Evolutionary conservation across 1,139 yeast genomes (phyloP), one percentile per base, ranked within the genome.

Genomic region (Kodamaea arcana): DNA sequence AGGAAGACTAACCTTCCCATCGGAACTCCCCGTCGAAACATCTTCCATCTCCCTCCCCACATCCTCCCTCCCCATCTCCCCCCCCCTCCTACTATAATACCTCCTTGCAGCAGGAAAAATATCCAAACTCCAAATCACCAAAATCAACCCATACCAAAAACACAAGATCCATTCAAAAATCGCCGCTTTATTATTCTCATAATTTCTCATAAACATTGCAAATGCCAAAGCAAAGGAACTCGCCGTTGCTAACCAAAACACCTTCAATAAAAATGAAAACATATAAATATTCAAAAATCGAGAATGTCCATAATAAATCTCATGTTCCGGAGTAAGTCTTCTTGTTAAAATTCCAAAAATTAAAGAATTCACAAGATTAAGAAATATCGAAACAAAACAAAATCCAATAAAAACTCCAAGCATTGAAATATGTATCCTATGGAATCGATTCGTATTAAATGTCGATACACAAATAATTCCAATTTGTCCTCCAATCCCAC

Each of bases 141-240:
- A 73, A 42, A 84, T 68, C 25, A 82, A 53, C 8, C 95, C 94
- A 53, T 85, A 88, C 79, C 86, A 82, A 60, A 81, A 90, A 6
- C 90, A 80, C 30, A 88, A 60, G 7, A 78, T 52, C 97, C 97
- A 90, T 58, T 90, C 97, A 55, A 83, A 80, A 12, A 64, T 62
- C 1, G 84, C 85, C 16, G 79, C 70, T 35, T 71, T 61, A 12
- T 68, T 59, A 25, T 68, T 60, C 9, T 62, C 40, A 27, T 63
- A 69, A 1, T 38, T 34, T 8, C 53, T 46, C 71, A 69, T 61
- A 36, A 65, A 59, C 2, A 60, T 72, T 11, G 79, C 92, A 50
- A 87, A 90, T 28, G 77, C 69, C 21, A 83, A 62, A 4, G 94
- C 95, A 54, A 86, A 71, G 0, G 65, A 76, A 17, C 83, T 64